A percentile compares a stretch with the other conserved stretches of the same genome.
Conservation (phyloP, 2,329 filamentous ascomycete genomes). For the Amylocarpus encephaloides region DNA sequence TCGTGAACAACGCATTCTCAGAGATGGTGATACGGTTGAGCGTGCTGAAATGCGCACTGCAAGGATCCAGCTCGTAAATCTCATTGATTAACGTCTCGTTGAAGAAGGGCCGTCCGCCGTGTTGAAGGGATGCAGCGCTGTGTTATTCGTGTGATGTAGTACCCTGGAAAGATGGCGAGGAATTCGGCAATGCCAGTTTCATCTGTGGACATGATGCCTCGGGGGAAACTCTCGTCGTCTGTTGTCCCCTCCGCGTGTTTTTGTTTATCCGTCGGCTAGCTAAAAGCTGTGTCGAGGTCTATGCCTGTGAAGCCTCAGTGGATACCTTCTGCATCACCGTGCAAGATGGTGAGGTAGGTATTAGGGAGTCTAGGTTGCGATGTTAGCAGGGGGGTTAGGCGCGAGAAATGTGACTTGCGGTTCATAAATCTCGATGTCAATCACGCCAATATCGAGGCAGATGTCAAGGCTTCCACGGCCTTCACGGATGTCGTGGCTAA, state of each 20-base stretch:
- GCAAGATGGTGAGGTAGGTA: conserved; percentile 31
- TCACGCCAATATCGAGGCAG: conserved; percentile 36
- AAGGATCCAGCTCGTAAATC: conserved; percentile 4
- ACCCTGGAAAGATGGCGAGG: conserved; percentile 11
- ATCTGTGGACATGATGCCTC: conserved; percentile 8
- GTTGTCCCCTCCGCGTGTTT: conserved; percentile 5
- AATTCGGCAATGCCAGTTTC: conserved; percentile 9
- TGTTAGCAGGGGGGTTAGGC: too few species aligned
- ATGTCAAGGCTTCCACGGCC: conserved; percentile 33
- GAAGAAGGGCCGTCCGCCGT: conserved; percentile 13
- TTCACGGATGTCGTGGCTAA: conserved; percentile 34
- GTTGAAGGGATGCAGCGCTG: background rate
- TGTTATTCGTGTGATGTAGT: conserved; percentile 8
- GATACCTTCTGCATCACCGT: conserved; percentile 31
- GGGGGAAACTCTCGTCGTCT: conserved; percentile 7
- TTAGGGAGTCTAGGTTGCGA: conserved; percentile 9
- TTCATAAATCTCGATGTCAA: conserved; percentile 37
- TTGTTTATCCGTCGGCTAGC: conserved; percentile 1
- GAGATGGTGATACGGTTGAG: conserved; percentile 5
- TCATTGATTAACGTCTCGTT: conserved; percentile 3
- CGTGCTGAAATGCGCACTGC: conserved; percentile 1
- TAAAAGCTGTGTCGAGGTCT: conserved; percentile 4
- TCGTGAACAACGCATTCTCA: background rate
- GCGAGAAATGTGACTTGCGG: conserved; percentile 11
- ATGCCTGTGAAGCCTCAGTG: conserved; percentile 28